These are phyloP conservation scores for Linnemannia exigua DNA, from an alignment of 192 early-diverging fungal genomes.

Conservation along the genomic window DNA sequence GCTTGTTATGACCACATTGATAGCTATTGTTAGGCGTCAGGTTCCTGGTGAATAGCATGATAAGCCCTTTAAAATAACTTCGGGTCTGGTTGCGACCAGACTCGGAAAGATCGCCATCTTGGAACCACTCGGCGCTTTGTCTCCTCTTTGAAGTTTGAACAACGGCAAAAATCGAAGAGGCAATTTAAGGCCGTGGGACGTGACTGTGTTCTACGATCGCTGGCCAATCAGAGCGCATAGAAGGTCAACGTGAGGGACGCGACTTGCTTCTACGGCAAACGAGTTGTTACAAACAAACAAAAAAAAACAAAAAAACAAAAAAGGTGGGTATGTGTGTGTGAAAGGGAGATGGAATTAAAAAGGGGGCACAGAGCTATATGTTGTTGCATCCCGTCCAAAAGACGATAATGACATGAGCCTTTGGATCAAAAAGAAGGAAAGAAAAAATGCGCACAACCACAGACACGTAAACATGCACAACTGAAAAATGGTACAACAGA, in stretches of 20 bases:
- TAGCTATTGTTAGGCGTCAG: too few species aligned
- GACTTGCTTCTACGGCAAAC: conserved; percentile 8
- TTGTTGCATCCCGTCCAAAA: neutral
- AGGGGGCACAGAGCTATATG: neutral
- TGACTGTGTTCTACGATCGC: neutral
- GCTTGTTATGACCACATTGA: too few species aligned
- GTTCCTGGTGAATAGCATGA: too few species aligned
- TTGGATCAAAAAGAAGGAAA: conserved; percentile 8
- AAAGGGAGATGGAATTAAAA: conserved; percentile 2
- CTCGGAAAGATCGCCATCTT: neutral
- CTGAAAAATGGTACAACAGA: neutral
- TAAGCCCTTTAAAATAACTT: too few species aligned
- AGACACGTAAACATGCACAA: too few species aligned
- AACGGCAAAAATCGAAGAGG: neutral
- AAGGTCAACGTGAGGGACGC: conserved; percentile 1
- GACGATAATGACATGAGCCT: neutral
- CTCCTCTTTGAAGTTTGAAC: neutral
- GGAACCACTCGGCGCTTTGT: conserved; percentile 1
- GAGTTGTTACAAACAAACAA: neutral
- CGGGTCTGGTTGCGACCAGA: too few species aligned
- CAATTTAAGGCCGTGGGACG: neutral
- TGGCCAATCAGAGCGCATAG: neutral
- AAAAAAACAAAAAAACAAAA: neutral
- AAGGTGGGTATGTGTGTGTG: neutral
- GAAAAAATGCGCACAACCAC: neutral